phyloP scores from a whole-genome alignment of 257 asterid species.

The Solanum dulcamara region DNA sequence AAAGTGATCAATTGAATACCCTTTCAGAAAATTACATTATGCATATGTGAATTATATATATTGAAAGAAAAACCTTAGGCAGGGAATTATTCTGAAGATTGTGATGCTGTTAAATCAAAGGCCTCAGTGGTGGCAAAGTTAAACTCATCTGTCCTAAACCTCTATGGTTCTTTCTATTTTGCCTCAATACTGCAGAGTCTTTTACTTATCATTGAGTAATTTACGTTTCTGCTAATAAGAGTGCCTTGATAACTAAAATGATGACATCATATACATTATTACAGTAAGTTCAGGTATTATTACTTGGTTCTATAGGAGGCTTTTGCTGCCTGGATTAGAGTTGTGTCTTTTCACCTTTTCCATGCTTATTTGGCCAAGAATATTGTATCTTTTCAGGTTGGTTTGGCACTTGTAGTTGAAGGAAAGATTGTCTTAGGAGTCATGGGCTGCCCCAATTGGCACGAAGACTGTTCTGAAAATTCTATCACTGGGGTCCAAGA shows the following conservation, averaged over 20 bases:
- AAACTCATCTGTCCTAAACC: not conserved
- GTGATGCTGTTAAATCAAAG: not conserved
- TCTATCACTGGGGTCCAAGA: conserved; percentile 12
- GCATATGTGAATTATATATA: not conserved
- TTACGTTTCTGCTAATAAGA: not conserved
- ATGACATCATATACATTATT: not conserved
- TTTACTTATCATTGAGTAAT: not conserved
- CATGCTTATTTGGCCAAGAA: not conserved
- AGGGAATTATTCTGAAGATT: not conserved
- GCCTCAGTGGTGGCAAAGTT: not conserved
- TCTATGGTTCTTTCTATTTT: not conserved
- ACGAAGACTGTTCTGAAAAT: conserved; percentile 17
- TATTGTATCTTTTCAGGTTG: conserved; percentile 50
- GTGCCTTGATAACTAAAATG: not conserved
- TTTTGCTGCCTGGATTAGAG: not conserved
- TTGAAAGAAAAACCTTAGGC: not conserved
- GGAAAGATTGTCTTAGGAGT: conserved; percentile 90
- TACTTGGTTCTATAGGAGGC: not conserved
- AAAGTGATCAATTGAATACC: not conserved
- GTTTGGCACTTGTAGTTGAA: conserved; percentile 84
- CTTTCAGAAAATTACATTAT: not conserved
- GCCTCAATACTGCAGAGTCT: not conserved
- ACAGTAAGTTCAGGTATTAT: not conserved
- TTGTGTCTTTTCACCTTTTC: not conserved
- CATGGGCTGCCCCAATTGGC: conserved; percentile 98